A percentile compares a stretch with the other conserved stretches of the same genome.
These are phyloP conservation scores for Acacia confusa DNA, from an alignment of 306 rosid species.

Conservation along the genomic window DNA sequence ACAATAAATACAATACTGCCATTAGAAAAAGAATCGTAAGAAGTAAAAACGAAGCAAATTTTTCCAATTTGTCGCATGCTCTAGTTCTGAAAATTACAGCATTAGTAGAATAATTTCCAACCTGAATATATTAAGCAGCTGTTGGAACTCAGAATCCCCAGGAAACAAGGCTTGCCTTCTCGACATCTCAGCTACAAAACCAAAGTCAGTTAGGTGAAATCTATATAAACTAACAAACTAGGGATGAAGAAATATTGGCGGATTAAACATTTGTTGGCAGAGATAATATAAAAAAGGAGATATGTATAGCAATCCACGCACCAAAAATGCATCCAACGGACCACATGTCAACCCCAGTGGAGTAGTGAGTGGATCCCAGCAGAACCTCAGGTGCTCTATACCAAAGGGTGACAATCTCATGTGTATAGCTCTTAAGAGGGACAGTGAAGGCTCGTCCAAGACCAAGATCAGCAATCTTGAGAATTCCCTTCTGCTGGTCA, in stretches of 20 bases:
- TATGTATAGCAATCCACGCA: slow-evolving; percentile 1
- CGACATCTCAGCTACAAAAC: slow-evolving; percentile 78
- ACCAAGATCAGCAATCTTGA: slow-evolving; percentile 92
- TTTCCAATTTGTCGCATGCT: background rate
- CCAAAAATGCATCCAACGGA: slow-evolving; percentile 97
- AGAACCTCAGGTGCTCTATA: slow-evolving; percentile 94
- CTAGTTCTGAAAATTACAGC: background rate
- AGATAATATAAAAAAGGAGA: background rate
- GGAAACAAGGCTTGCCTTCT: slow-evolving; percentile 88
- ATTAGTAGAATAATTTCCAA: slow-evolving; percentile 1
- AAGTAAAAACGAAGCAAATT: background rate
- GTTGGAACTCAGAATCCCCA: slow-evolving; percentile 94
- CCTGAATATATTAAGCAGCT: slow-evolving; percentile 91
- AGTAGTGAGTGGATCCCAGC: slow-evolving; percentile 84
- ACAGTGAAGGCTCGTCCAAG: slow-evolving; percentile 92
- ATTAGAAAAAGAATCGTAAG: background rate
- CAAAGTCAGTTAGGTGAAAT: slow-evolving; percentile 1
- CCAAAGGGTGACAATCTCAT: slow-evolving; percentile 97
- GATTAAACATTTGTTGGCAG: background rate
- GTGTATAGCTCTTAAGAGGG: slow-evolving; percentile 92
- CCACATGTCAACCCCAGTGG: slow-evolving; percentile 97
- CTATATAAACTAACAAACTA: background rate
- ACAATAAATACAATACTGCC: background rate
- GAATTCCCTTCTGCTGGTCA: slow-evolving; percentile 68
- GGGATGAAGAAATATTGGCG: background rate